Base-by-base conservation (phyloP, 352 stramenopile genomes). In the Phytophthora litchii region DNA sequence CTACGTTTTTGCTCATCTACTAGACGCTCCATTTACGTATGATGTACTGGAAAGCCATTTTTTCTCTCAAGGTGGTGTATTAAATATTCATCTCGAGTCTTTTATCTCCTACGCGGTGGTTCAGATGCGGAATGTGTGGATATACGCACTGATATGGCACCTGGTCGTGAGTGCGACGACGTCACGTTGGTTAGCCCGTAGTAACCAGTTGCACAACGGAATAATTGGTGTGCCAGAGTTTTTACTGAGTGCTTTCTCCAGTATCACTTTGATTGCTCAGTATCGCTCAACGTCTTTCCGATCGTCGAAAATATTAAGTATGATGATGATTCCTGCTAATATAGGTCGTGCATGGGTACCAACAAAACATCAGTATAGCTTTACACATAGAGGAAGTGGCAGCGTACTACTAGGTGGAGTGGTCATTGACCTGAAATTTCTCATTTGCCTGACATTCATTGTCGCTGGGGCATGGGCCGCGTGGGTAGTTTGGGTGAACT, bases 41-140 rank as follows among this genome's bases (percentile, higher is more conserved):
- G 41, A 72, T 14, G 41, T 81, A 0, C 47, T 80, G 0, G 54
- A 72, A 19, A 54, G 52, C 16, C 52, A 70, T 3, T 83, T 76
- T 53, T 71, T 58, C 9, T 68, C 74, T 0, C 23, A 64, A 11
- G 50, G 46, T 1, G 76, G 76, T 1, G 17, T 75, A 6, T 41
- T 78, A 3, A 29, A 67, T 13, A 60, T 80, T 19, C 52, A 57
- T 0, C 11, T 73, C 8, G 21, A 48, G 0, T 47, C 66, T 0
- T 77, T 80, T 9, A 42, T 81, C 4, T 52, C 48, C 1, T 57
- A 76, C 11, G 67, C 69, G 0, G 64, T 71, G 1, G 64, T 79
- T 0, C 77, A 81, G n/a, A 83, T 86, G 72, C 67, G 72, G 0
- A 77, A 58, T 7, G 70, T 82, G 11, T 86, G 68, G 78, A 34